Evolutionary conservation across 768 basidiomycete species (phyloP).

Genomic region (Russula emetica): DNA sequence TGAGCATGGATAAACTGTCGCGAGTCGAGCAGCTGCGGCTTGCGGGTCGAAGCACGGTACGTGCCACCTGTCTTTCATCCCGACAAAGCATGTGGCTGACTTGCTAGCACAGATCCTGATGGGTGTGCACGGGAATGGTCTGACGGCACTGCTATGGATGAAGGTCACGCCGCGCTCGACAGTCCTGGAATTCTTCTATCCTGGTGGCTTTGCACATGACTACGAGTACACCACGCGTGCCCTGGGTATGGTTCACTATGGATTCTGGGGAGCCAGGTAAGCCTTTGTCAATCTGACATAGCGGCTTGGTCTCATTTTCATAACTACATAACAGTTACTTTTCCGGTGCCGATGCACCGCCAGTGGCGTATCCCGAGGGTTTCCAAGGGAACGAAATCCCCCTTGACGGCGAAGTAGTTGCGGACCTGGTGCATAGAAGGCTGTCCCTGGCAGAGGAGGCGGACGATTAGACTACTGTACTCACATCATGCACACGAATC

Average conservation of each 20-base stretch:
- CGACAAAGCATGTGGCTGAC: slow-evolving; percentile 5
- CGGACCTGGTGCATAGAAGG: slow-evolving; percentile 53
- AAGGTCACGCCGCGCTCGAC: slow-evolving; percentile 74
- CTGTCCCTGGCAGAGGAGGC: slow-evolving; percentile 55
- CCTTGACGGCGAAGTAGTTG: slow-evolving; percentile 67
- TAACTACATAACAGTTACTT: slow-evolving; percentile 50
- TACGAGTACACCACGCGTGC: slow-evolving; percentile 80
- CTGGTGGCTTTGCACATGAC: slow-evolving; percentile 78
- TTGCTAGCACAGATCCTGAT: slow-evolving; percentile 70
- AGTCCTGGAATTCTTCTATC: slow-evolving; percentile 90
- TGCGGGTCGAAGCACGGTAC: slow-evolving; percentile 80
- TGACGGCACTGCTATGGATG: slow-evolving; percentile 92
- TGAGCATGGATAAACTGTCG: slow-evolving; percentile 76
- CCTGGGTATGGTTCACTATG: slow-evolving; percentile 78
- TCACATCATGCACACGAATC: slow-evolving; percentile 1
- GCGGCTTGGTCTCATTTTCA: slow-evolving; percentile 5
- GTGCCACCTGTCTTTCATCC: slow-evolving; percentile 29
- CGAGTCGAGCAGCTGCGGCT: slow-evolving; percentile 75
- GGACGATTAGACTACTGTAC: slow-evolving; percentile 44
- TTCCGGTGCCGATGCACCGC: slow-evolving; percentile 66
- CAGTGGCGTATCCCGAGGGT: slow-evolving; percentile 73
- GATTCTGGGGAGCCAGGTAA: slow-evolving; percentile 76
- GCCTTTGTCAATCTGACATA: slow-evolving; percentile 28
- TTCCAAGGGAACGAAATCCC: slow-evolving; percentile 88
- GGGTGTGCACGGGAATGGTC: slow-evolving; percentile 90